A percentile compares a stretch with the other conserved stretches of the same genome.
Evolutionary conservation across 2,329 filamentous ascomycete genomes (phyloP).

Genomic region (Fusarium falciforme): DNA sequence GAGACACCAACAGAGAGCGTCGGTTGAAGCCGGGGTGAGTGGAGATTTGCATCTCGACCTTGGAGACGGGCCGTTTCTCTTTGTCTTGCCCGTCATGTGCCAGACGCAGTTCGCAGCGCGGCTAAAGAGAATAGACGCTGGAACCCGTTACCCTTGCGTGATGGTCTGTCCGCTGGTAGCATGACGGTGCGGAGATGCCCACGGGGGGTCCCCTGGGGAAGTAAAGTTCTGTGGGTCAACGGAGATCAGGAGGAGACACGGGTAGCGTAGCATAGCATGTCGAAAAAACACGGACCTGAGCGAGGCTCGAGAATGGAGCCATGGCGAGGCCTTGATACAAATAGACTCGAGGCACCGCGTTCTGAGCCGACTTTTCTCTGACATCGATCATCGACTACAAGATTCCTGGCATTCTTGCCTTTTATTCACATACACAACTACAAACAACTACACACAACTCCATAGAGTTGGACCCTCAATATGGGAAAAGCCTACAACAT

Average conservation of each 20-base stretch:
- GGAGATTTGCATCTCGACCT: slow-evolving; percentile 4
- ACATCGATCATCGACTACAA: not conserved
- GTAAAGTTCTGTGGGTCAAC: slow-evolving; percentile 15
- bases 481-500: slow-evolving; percentile 56
- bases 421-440: not conserved
- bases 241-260: not conserved
- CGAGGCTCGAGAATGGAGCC: slow-evolving; percentile 5
- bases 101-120: not conserved
- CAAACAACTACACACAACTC: not conserved
- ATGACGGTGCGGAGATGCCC: slow-evolving; percentile 32
- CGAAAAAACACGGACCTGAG: not conserved
- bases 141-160: slow-evolving; percentile 20
- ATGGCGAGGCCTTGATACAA: slow-evolving; percentile 24
- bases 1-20: not conserved
- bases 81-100: slow-evolving; percentile 9
- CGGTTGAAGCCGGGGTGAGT: not conserved
- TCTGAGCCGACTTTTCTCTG: not conserved
- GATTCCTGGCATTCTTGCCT: not conserved
- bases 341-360: slow-evolving; percentile 22
- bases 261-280: slow-evolving; percentile 4
- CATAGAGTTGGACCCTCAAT: slow-evolving; percentile 3
- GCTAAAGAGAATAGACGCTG: not conserved
- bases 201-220: slow-evolving; percentile 21
- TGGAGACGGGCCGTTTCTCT: slow-evolving; percentile 16
- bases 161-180: slow-evolving; percentile 12